Base-by-base conservation (phyloP, 1,284 basidiomycete species). In the Ustanciosporium gigantosporum region DNA sequence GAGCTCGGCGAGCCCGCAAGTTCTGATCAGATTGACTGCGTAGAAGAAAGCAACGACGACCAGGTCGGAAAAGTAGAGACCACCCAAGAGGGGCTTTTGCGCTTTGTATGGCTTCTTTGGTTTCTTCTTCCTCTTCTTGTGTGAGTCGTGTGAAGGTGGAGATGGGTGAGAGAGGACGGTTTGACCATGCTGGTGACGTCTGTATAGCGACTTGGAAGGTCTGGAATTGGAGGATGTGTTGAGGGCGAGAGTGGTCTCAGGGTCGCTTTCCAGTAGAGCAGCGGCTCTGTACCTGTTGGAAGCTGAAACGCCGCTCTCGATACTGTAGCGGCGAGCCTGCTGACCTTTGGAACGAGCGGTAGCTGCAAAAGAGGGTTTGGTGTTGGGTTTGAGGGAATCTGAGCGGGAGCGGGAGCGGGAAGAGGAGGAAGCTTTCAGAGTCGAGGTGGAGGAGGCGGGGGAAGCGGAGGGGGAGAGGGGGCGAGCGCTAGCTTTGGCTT, bases 61-160 rank as follows among this genome's bases (percentile, higher is more conserved):
- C 37, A 76, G 46, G 32, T 77, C 74, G 19, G 71, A 66, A 34
- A 72, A 66, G 51, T 68, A 74, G 31, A 77, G 50, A 14, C 74
- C 74, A 31, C 74, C 74, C 5, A 77, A 38, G 17, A 75, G 27
- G 5, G 74, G 47, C 17, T 48, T 45, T 31, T 62, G 52, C 4
- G 48, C 22, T 5, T 9, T 11, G 8, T 23, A 6, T 19, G 36
- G 19, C 21, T 23, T 21, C 6, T 37, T 22, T 17, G 31, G 8
- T 5, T 7, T 16, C 20, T 27, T 40, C 9, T 24, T 20, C n/a
- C 27, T 29, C n/a, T n/a, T n/a, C n/a, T n/a, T n/a, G n/a, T n/a
- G n/a, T n/a, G n/a, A n/a, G n/a, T n/a, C n/a, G n/a, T 34, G 9
- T 29, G 32, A 8, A 9, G 8, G 32, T 9, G 32, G 16, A 34